Conservation (phyloP, 208 protist species). For the Trypanosoma caninum region DNA sequence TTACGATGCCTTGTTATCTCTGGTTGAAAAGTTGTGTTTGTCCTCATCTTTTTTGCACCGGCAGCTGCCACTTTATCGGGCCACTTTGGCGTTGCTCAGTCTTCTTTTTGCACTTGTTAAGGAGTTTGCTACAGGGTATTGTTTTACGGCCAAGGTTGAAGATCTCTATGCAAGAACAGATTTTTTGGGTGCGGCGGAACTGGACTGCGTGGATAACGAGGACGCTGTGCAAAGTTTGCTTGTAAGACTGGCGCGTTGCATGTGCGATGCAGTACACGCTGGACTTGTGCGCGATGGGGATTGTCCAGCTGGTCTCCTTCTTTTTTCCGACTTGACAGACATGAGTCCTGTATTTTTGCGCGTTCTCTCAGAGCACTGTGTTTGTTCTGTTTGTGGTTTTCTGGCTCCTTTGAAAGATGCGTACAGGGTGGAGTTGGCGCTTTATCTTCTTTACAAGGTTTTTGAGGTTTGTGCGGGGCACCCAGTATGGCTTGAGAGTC, state of each 20-base stretch:
- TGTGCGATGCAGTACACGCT: constrained; percentile 5
- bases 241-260: neutral
- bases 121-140: neutral
- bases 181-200: neutral
- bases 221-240: neutral
- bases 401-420: constrained; percentile 6
- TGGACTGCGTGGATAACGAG: no score
- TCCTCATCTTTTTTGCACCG: constrained; percentile 1
- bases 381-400: constrained; percentile 1
- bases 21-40: constrained; percentile 14
- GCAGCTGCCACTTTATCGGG: constrained; percentile 17
- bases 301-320: constrained; percentile 14
- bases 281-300: neutral
- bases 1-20: neutral
- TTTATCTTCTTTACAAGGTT: constrained; percentile 33
- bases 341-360: constrained; percentile 17
- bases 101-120: constrained; percentile 15
- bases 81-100: constrained; percentile 11
- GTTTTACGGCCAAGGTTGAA: neutral
- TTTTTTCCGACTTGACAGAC: constrained; percentile 24
- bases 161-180: neutral
- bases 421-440: constrained; percentile 25
- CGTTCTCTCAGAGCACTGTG: constrained; percentile 11
- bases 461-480: constrained; percentile 14
- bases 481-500: constrained; percentile 27